Evolutionary conservation across 2,329 filamentous ascomycete genomes (phyloP).

Genomic region (Metarhizium humberi): DNA sequence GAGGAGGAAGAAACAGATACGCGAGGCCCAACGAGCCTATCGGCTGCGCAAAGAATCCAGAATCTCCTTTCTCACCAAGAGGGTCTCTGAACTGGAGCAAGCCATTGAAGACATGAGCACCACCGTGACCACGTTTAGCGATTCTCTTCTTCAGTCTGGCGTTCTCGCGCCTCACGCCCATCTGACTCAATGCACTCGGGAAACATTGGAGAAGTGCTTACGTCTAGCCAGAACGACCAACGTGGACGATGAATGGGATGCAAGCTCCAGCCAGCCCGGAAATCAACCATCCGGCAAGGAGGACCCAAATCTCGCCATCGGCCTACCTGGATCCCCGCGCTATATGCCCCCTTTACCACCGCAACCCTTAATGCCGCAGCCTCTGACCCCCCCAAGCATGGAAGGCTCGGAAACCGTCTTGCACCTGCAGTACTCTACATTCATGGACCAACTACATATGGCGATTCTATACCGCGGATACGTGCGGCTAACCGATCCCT

Average conservation of each 20-base stretch:
- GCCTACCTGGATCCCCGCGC: background rate
- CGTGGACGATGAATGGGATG: background rate
- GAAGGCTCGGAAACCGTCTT: background rate
- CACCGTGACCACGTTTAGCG: conserved; percentile 8
- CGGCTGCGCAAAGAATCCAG: conserved; percentile 69
- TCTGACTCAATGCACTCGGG: conserved; percentile 7
- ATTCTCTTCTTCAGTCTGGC: conserved; percentile 8
- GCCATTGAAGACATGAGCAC: conserved; percentile 61
- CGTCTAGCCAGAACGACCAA: conserved; percentile 1
- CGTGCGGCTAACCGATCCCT: conserved; percentile 6
- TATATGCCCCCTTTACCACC: background rate
- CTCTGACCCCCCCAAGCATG: background rate
- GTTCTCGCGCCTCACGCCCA: conserved; percentile 7
- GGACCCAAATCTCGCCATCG: background rate
- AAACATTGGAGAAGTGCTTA: conserved; percentile 10
- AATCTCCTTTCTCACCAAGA: conserved; percentile 57
- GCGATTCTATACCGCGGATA: conserved; percentile 8
- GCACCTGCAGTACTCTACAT: background rate
- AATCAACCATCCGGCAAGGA: background rate
- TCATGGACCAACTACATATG: conserved; percentile 10
- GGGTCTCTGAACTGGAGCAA: conserved; percentile 53
- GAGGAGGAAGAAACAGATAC: conserved; percentile 72
- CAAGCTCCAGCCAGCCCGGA: background rate
- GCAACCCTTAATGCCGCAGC: background rate
- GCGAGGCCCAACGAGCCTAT: conserved; percentile 71